Evolutionary conservation across 495 filamentous ascomycete species (phyloP), one percentile per base, ranked within the genome.

Genomic region (Daldinia caldariorum): DNA sequence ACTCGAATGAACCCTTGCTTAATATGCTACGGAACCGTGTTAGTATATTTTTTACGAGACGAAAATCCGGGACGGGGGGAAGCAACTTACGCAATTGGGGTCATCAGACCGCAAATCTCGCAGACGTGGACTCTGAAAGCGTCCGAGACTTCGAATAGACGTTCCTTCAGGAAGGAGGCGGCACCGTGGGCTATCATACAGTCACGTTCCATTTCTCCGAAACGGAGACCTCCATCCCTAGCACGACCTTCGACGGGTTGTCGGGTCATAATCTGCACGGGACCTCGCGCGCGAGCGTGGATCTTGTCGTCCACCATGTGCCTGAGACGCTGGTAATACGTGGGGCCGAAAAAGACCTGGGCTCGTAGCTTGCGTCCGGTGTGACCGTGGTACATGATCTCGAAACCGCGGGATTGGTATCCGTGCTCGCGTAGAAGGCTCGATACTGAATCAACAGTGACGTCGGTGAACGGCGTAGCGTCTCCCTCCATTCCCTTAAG

Each of bases 231-330:
- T 86, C 95, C 95, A 79, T 99, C 95, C 83, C 95, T 87, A 0
- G 95, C 96, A 84, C 95, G 89, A 88, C 95, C 95, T 79, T 99
- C 95, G 10, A 98, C 94, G n/a, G 95, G 95, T 82, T 99, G 95
- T 34, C 96, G 86, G 0, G 95, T 99, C 79, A 99, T 85, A 72
- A 99, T 99, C 84, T 98, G 96, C 31, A 97, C 91, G 7, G 95
- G 95, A 18, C 95, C 95, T 78, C 95, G 87, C 6, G 95, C 95
- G 78, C 95, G 90, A 20, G 95, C 95, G 82, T 99, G 95, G 74
- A 99, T 98, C 88, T 99, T 99, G 83, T 99, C 95, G 79, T 99
- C 96, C 67, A 99, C 95, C 95, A 99, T 99, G 81, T 99, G 95
- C 57, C 96, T 87, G 60, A 99, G 86, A 80, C 96, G 93, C 82